Evolutionary conservation across 352 stramenopile genomes (phyloP), one percentile per base, ranked within the genome.

Genomic region (Phytophthora fragariaefolia): DNA sequence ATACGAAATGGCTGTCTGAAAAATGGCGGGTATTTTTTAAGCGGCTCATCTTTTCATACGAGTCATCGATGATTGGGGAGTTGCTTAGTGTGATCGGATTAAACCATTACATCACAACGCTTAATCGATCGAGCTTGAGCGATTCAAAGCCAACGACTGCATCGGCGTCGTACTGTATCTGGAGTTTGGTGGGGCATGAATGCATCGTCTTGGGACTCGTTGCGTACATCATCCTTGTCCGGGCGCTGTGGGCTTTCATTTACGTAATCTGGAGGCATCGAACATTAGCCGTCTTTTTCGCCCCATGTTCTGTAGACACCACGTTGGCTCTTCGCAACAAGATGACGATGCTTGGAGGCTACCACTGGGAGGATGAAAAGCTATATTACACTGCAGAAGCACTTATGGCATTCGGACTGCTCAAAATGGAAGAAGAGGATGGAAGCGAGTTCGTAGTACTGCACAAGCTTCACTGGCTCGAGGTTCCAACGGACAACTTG

Each of bases 361-460:
- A 65, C 26, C 17, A 17, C 18, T 71, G 38, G 56, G 43, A 69
- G 2, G 61, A 62, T 10, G 32, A 22, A 6, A 43, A 56, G 6
- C 27, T 68, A 12, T 63, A 57, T 10, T 75, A 74, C 47, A 66
- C 50, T 22, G 15, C 38, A 2, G 36, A 47, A 8, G 38, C 50
- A 6, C 27, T 75, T 17, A 68, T 63, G 43, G 51, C 68, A 15
- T 75, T 65, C n/a, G 68, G 68, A 2, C 18, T 75, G 26, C 38
- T 75, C 17, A 40, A 55, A 34, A 40, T 71, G 38, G 40, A 54
- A 2, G 36, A 66, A 23, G 49, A 56, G 18, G 54, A 56, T 6
- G 49, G 63, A 18, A 23, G 28, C 0, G 30, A 53, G 15, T 66
- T 50, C 32, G 23, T 71, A 0, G 48, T 48, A 5, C 15, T 66